Conservation (phyloP, 805 yeast genomes). For the Wickerhamiella musiphila region DNA sequence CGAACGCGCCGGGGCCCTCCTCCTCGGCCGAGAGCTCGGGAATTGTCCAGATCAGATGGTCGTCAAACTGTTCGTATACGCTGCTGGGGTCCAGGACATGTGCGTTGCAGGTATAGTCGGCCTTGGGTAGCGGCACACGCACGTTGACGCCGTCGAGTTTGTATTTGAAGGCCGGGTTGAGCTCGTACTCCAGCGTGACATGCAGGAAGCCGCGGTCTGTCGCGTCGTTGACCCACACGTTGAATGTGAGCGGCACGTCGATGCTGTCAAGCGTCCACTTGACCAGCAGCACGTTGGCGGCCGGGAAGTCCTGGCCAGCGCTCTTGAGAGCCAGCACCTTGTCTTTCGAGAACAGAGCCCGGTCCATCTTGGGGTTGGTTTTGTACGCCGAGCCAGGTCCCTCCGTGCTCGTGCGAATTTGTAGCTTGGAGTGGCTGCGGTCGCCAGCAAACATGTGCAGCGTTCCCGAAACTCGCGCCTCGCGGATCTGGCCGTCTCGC, state of each 20-base stretch:
- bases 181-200: constrained; percentile 80
- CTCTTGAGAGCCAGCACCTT: constrained; percentile 61
- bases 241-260: constrained; percentile 50
- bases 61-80: constrained; percentile 33
- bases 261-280: constrained; percentile 67
- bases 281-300: constrained; percentile 78
- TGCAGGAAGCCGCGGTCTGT: constrained; percentile 39
- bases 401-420: constrained; percentile 37
- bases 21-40: constrained; percentile 32
- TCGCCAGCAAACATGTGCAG: constrained; percentile 75
- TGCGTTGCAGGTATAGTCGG: constrained; percentile 40
- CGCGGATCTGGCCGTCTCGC: constrained; percentile 52
- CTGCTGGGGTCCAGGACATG: constrained; percentile 26
- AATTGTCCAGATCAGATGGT: constrained; percentile 55
- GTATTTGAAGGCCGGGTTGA: constrained; percentile 31
- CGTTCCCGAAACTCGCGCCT: constrained; percentile 75
- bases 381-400: constrained; percentile 52
- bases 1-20: constrained; percentile 48
- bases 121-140: constrained; percentile 53
- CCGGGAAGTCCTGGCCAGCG: constrained; percentile 64
- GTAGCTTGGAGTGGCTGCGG: constrained; percentile 48
- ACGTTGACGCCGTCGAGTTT: constrained; percentile 36
- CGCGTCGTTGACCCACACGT: constrained; percentile 66
- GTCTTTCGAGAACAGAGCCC: constrained; percentile 39
- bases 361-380: constrained; percentile 94